phyloP scores from a whole-genome alignment of 2,329 filamentous ascomycete species.

The Gnomoniopsis sp. region DNA sequence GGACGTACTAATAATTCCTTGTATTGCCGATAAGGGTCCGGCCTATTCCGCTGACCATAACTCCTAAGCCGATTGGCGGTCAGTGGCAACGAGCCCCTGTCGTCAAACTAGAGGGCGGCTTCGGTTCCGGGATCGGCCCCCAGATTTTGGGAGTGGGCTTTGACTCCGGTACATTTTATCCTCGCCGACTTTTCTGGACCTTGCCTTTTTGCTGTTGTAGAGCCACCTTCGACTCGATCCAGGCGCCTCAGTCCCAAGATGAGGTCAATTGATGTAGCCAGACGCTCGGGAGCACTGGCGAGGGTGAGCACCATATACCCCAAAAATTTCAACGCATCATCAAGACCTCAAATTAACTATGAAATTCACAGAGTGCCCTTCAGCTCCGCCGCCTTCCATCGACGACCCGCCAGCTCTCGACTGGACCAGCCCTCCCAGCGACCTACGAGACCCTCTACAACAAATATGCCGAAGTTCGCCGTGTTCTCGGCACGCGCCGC shows the following conservation, averaged over 20 bases:
- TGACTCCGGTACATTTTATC: not conserved
- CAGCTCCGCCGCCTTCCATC: conserved; percentile 30
- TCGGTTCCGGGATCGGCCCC: conserved; percentile 17
- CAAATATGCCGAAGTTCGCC: conserved; percentile 71
- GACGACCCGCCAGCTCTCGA: conserved; percentile 32
- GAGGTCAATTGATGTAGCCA: conserved; percentile 49
- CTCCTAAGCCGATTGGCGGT: conserved; percentile 8
- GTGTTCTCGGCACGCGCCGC: conserved; percentile 62
- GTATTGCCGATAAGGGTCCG: not conserved
- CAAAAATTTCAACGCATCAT: not conserved
- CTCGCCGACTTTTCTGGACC: conserved; percentile 7
- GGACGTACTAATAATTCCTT: not conserved
- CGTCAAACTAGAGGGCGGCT: not conserved
- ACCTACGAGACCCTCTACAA: conserved; percentile 80
- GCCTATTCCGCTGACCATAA: not conserved
- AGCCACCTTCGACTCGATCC: conserved; percentile 7
- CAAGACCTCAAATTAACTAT: conserved; percentile 4
- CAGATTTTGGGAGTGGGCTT: not conserved
- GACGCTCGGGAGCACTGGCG: conserved; percentile 45
- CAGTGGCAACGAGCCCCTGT: not conserved
- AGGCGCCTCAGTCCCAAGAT: conserved; percentile 28
- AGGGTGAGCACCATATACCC: conserved; percentile 32
- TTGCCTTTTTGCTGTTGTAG: not conserved
- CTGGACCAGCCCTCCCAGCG: conserved; percentile 49
- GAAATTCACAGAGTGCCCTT: conserved; percentile 30